These are phyloP conservation scores for Cryptococcus sp. DNA, from an alignment of 1,284 basidiomycete genomes.

Conservation along the genomic window DNA sequence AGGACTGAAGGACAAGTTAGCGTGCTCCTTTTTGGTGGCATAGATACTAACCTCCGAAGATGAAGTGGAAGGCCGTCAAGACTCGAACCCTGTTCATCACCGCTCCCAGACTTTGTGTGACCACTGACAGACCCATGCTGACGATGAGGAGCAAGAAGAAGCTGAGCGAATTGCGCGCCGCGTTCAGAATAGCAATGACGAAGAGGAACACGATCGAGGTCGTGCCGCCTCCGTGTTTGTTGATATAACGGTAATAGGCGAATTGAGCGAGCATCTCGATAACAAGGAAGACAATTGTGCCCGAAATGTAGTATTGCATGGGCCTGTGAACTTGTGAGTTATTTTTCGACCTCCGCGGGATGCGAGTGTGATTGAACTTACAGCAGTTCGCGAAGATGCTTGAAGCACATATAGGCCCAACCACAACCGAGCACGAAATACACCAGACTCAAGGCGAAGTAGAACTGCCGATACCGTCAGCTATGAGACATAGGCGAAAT, in stretches of 20 bases:
- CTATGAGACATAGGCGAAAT: background rate
- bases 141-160: conserved; percentile 96
- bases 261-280: conserved; percentile 90
- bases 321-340: conserved; percentile 15
- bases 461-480: conserved; percentile 65
- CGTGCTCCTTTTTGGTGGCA: background rate
- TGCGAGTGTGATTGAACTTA: conserved; percentile 19
- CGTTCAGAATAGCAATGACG: conserved; percentile 82
- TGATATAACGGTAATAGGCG: conserved; percentile 66
- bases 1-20: conserved; percentile 60
- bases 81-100: conserved; percentile 51
- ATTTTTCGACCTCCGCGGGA: background rate
- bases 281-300: conserved; percentile 80
- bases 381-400: conserved; percentile 76
- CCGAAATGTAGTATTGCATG: conserved; percentile 87
- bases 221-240: conserved; percentile 76
- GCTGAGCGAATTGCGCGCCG: conserved; percentile 87
- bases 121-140: conserved; percentile 80
- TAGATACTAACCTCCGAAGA: conserved; percentile 75
- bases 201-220: conserved; percentile 80
- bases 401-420: conserved; percentile 86
- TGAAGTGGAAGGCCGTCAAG: conserved; percentile 65
- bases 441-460: conserved; percentile 75
- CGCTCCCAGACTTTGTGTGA: conserved; percentile 49
- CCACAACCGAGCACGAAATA: conserved; percentile 68